A percentile compares a stretch with the other conserved stretches of the same genome.
These are phyloP conservation scores for Oryza coarctata DNA, from an alignment of 176 grass and related monocot genomes.

Conservation along the genomic window DNA sequence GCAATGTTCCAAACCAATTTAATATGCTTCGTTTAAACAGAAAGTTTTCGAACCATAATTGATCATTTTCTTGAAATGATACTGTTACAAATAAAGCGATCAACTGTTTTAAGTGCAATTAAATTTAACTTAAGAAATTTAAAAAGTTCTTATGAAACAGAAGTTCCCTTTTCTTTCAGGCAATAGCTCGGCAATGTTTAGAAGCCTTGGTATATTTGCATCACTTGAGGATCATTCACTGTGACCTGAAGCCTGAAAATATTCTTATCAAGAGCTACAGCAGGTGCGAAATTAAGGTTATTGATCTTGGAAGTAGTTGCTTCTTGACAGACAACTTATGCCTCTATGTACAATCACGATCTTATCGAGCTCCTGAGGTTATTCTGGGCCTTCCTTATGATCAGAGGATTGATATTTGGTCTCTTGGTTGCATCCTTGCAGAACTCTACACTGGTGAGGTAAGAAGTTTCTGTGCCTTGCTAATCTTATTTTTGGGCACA, in stretches of 20 bases:
- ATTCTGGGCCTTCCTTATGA: constrained; percentile 93
- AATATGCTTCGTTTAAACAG: not conserved
- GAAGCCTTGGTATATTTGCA: constrained; percentile 89
- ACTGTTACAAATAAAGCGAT: not conserved
- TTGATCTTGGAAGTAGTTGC: constrained; percentile 98
- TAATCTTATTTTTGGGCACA: not conserved
- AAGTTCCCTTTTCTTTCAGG: constrained; percentile 46
- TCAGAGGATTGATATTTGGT: constrained; percentile 98
- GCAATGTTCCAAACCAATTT: not conserved
- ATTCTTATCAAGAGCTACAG: constrained; percentile 98
- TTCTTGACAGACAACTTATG: constrained; percentile 85
- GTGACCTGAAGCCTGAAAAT: constrained; percentile 94
- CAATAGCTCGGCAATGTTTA: constrained; percentile 88
- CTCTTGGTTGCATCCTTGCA: constrained; percentile 93
- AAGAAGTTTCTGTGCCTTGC: constrained; percentile 28
- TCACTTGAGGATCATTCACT: constrained; percentile 89
- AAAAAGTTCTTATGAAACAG: not conserved
- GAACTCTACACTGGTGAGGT: constrained; percentile 88
- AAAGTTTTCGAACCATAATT: not conserved
- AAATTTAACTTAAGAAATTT: not conserved
- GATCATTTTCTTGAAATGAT: not conserved
- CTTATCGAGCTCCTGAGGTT: constrained; percentile 97
- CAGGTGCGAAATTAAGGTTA: constrained; percentile 96
- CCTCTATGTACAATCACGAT: constrained; percentile 91
- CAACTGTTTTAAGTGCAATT: not conserved